Evolutionary conservation across 169 alveolate genomes (phyloP), one percentile per base, ranked within the genome.

Genomic region (Besnoitia besnoiti): DNA sequence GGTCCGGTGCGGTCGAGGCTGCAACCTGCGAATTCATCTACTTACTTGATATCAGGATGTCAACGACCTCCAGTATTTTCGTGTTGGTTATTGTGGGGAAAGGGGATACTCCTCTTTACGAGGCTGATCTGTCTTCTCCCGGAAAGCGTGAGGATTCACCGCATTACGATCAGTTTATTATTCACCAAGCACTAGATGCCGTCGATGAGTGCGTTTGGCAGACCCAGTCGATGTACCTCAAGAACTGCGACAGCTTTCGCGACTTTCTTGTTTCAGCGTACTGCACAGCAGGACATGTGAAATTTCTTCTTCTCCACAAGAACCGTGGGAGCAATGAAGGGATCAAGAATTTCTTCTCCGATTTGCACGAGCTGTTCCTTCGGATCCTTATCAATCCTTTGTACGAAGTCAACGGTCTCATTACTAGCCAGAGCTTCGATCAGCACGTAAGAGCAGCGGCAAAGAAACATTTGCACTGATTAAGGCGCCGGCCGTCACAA

Each of bases 61-160:
- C 84, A 14, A 73, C 84, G 27, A 73, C 84, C 46, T 77, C 92
- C 27, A 59, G 40, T 88, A 94, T 97, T 21, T 93, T 95, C 75
- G 98, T 97, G 49, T 90, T 97, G n/a, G 94, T 97, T 27, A 97
- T 97, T 42, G 97, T 97, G 37, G 98, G 98, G 42, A 97, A 96
- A 92, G 98, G 97, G 33, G 99, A 97, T 92, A 95, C 93, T 80
- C 99, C 99, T 14, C 91, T 97, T 62, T 95, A 95, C 85, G 97
- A 97, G 80, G 98, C 97, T 73, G 98, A 96, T 90, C 91, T 97
- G 37, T 92, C 97, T 5, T 95, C 98, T 24, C 97, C 97, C 8
- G 98, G 98, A 8, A 93, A 96, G 92, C 92, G 97, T 44, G 97
- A 96, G 24, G 97, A 96, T 87, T 96, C 98, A 42, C 98, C 98